A percentile compares a stretch with the other conserved stretches of the same genome.
phyloP scores from a whole-genome alignment of 176 grass and related monocot species.

The Miscanthus lutarioriparius region DNA sequence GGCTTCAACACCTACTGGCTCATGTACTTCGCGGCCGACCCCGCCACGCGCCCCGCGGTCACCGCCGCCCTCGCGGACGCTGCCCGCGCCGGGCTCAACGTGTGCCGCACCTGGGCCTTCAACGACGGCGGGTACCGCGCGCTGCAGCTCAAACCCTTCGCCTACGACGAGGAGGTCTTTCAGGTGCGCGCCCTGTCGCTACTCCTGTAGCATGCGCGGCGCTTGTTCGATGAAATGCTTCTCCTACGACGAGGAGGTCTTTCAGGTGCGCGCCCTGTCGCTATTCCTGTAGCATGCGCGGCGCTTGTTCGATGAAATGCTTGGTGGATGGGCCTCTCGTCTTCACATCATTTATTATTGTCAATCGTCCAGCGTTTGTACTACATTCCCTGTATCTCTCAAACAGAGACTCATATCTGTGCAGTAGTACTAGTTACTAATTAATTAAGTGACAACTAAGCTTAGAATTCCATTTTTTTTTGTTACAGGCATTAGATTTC shows the following conservation, averaged over 20 bases:
- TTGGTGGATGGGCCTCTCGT: background rate
- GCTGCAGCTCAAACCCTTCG: conserved; percentile 58
- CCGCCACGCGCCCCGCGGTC: conserved; percentile 44
- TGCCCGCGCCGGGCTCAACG: conserved; percentile 52
- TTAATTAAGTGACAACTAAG: background rate
- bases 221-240: too few species aligned
- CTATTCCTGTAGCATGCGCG: background rate
- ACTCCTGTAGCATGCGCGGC: background rate
- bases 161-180: conserved; percentile 56
- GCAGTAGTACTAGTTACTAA: background rate
- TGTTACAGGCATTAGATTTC: background rate
- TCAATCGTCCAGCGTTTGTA: background rate
- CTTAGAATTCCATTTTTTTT: background rate
- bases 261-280: background rate
- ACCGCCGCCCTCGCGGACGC: conserved; percentile 52
- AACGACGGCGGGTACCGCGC: conserved; percentile 70
- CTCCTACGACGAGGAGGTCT: conserved; percentile 58
- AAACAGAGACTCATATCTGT: background rate
- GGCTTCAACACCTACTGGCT: conserved; percentile 90
- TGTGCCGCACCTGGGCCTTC: conserved; percentile 90
- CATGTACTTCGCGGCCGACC: conserved; percentile 74
- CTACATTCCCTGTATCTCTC: background rate
- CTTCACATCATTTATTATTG: background rate
- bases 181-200: background rate
- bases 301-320: background rate